Base-by-base conservation (phyloP, 257 asterid species). In the Jacaranda copaia region DNA sequence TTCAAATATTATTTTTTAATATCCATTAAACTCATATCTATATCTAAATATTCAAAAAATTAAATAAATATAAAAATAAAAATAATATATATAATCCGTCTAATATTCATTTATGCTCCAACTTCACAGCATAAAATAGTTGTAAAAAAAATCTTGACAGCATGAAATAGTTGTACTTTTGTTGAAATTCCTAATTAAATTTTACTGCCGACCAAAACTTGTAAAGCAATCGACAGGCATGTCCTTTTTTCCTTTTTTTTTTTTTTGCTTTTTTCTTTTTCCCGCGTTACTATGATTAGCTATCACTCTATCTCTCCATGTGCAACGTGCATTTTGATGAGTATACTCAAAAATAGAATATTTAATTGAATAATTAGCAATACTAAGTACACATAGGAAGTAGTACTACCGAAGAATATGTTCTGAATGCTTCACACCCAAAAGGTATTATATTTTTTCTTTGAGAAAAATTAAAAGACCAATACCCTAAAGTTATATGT, bases 291-390 rank as follows among this genome's bases (percentile, higher is more conserved):
- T n/a, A 36, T 43, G 68, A 71, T 71, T 63, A 42, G 25, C 4
- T 35, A 42, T 5, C 72, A 73, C 74, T 80, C 57, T 36, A 74
- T 74, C 76, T 35, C 52, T n/a, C 67, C 77, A 80, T 68, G 79
- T 80, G 83, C 72, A 48, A 39, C 20, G 56, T 69, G 53, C 52
- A 36, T 11, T 62, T 58, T 51, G 25, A 70, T 49, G 67, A 8
- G 39, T n/a, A 43, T 5, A 20, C 35, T 45, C 43, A 3, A 5
- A 58, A 53, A 12, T 5, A 10, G 40, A 42, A 58, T 43, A n/a
- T n/a, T 3, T 10, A 18, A 16, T 49, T 49, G 1, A 36, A 20
- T 49, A n/a, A 16, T 64, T 20, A 10, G 43, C 42, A 51, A 12
- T 52, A 72, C 0, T 35, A 25, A 60, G n/a, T 60, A 35, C 40